These are phyloP conservation scores for Arctostaphylos glauca DNA, from an alignment of 148 eudicot species.

Conservation along the genomic window DNA sequence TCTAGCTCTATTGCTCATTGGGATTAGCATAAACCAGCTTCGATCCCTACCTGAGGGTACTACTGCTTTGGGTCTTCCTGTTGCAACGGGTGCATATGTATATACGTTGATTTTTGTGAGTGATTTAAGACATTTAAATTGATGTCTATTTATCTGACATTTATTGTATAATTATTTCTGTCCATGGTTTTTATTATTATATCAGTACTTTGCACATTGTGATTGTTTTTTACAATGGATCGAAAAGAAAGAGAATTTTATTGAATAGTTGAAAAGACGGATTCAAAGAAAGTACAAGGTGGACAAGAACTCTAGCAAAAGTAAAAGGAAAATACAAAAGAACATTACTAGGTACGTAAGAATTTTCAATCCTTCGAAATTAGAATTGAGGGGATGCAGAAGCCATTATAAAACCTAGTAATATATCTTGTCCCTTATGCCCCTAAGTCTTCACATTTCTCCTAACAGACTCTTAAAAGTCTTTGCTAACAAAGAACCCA, in stretches of 20 bases:
- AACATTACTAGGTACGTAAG: background rate
- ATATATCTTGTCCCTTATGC: background rate
- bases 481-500: too few species aligned
- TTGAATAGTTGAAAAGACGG: background rate
- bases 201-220: background rate
- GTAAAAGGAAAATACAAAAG: background rate
- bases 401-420: background rate
- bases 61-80: constrained; percentile 68
- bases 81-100: constrained; percentile 76
- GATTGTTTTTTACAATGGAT: background rate
- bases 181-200: background rate
- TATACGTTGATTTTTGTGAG: constrained; percentile 90
- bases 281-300: background rate
- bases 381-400: background rate
- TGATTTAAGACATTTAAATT: constrained; percentile 20
- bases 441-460: background rate
- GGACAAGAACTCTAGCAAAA: background rate
- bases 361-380: background rate
- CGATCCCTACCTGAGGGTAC: constrained; percentile 73
- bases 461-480: background rate
- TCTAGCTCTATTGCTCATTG: constrained; percentile 95
- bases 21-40: constrained; percentile 87
- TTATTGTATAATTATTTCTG: constrained; percentile 2
- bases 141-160: background rate
- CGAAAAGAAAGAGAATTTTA: background rate